Evolutionary conservation across 495 filamentous ascomycete species (phyloP).

Genomic region (Hypoxylon fuscum): DNA sequence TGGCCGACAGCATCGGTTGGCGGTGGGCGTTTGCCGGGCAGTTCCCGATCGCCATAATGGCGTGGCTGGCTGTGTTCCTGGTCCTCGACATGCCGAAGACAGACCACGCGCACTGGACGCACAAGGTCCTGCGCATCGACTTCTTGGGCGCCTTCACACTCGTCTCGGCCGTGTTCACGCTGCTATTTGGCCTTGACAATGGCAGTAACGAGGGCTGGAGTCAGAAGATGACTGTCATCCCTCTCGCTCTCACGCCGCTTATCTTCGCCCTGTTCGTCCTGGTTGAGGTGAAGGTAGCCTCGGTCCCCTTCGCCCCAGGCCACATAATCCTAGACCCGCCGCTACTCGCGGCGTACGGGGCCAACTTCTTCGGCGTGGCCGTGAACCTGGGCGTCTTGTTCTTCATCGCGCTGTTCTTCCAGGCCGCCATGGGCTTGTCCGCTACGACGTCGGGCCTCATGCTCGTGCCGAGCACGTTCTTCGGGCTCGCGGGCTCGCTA

Average conservation of each 20-base stretch:
- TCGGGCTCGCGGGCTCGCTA: conserved; percentile 73
- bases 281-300: conserved; percentile 75
- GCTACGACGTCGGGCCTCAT: conserved; percentile 72
- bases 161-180: conserved; percentile 73
- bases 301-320: conserved; percentile 81
- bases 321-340: conserved; percentile 77
- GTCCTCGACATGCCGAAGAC: conserved; percentile 68
- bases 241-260: conserved; percentile 64
- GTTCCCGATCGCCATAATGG: conserved; percentile 73
- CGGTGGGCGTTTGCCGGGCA: conserved; percentile 82
- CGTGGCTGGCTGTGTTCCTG: conserved; percentile 69
- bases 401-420: conserved; percentile 82
- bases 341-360: conserved; percentile 72
- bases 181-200: conserved; percentile 80
- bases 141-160: conserved; percentile 79
- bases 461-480: conserved; percentile 72
- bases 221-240: conserved; percentile 65
- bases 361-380: conserved; percentile 80
- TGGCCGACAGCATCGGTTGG: conserved; percentile 83
- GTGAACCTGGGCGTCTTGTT: conserved; percentile 73
- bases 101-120: conserved; percentile 54
- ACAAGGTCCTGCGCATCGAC: conserved; percentile 75
- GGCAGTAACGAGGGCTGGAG: conserved; percentile 80
- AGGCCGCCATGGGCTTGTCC: conserved; percentile 73
- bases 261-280: conserved; percentile 74